Evolutionary conservation across 805 yeast species (phyloP).

Genomic region (Candida vartiovaarae): DNA sequence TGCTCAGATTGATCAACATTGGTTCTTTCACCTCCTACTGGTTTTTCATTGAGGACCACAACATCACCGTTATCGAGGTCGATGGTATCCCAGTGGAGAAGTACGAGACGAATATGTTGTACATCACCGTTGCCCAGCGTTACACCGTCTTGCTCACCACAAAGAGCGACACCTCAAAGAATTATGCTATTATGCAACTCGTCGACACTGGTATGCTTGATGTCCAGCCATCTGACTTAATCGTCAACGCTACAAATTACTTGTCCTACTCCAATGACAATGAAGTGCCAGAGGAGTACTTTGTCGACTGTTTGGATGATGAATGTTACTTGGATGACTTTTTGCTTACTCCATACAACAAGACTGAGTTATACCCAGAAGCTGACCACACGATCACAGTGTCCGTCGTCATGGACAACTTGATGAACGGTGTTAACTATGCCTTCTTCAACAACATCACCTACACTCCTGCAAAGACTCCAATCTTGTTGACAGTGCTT

Average conservation of each 20-base stretch:
- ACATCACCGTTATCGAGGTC: constrained; percentile 78
- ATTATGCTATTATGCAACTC: constrained; percentile 77
- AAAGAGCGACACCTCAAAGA: constrained; percentile 51
- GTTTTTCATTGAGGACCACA: constrained; percentile 83
- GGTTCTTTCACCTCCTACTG: constrained; percentile 93
- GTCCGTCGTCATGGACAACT: constrained; percentile 76
- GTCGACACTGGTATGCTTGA: constrained; percentile 85
- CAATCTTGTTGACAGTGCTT: constrained; percentile 73
- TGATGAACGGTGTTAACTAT: constrained; percentile 82
- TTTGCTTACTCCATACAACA: constrained; percentile 56
- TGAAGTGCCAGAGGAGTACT: constrained; percentile 31
- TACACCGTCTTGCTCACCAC: constrained; percentile 75
- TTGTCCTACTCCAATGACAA: constrained; percentile 49
- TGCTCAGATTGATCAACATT: constrained; percentile 70
- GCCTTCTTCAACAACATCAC: constrained; percentile 94
- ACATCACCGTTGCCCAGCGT: constrained; percentile 89
- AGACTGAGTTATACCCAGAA: constrained; percentile 49
- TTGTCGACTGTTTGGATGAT: constrained; percentile 41
- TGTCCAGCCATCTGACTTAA: constrained; percentile 53
- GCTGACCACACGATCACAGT: constrained; percentile 66
- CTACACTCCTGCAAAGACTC: constrained; percentile 76
- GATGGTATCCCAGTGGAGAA: constrained; percentile 87
- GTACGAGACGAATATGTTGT: constrained; percentile 59
- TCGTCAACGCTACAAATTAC: constrained; percentile 68
- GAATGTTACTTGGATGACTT: constrained; percentile 68